Evolutionary conservation across 2,329 filamentous ascomycete genomes (phyloP), one percentile per base, ranked within the genome.

Genomic region (Aspergillus sp.): DNA sequence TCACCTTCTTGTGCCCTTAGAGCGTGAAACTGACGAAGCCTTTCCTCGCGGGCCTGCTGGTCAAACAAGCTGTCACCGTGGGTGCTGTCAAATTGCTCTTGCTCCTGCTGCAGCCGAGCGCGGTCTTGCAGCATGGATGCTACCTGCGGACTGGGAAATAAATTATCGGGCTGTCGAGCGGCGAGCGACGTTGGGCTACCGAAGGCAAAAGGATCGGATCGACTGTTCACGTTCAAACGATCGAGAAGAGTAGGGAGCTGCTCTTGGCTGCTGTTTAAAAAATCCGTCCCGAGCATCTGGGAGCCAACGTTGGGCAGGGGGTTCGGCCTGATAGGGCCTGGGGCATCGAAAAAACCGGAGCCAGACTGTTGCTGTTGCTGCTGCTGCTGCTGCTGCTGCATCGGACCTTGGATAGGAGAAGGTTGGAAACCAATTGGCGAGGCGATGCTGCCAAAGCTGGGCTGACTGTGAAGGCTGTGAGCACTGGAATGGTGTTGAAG

Each of bases 381-480:
- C 3, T 75, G 71, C 39, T 82, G 80, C 9, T 37, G 34, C 59
- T 77, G 75, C 22, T 82, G 79, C 56, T 85, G 83, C 50, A 87
- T 81, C 13, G 83, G 81, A 2, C 82, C 84, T 75, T 70, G 84
- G 69, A 79, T 86, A 57, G 80, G 81, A 61, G 85, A 81, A 53
- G 83, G 81, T 65, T 87, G 85, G 68, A 86, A 88, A 11, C 86
- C 86, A 57, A 89, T 85, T 2, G 93, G 92, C n/a, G 92, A 96
- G 3, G 91, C 87, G 64, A 99, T 96, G 75, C 90, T 97, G 17
- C 93, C 91, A 71, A 95, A 97, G 76, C 93, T 98, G 20, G 93
- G 93, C 75, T 99, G 95, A 71, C 92, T 97, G 70, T 99, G 95
- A 58, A 99, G 83, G 70, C 93, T 98, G 66, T 98, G 93, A 8